These are phyloP conservation scores for Cucumis hystrix DNA, from an alignment of 306 rosid species.

Conservation along the genomic window DNA sequence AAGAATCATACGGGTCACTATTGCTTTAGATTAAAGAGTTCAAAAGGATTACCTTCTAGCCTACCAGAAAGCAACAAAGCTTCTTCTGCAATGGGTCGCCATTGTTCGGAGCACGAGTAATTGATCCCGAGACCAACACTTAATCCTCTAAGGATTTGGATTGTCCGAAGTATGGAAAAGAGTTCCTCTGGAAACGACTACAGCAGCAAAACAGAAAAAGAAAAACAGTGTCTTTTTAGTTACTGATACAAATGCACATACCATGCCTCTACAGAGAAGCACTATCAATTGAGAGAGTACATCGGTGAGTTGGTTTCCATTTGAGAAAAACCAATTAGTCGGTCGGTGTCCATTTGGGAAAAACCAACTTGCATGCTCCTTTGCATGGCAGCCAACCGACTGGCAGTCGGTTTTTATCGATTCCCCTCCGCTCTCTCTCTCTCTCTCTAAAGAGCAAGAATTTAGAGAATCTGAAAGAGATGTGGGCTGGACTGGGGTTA, in stretches of 20 bases:
- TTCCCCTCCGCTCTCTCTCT: too few relatives aligned
- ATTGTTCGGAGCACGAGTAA: slow-evolving; percentile 90
- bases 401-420: too few relatives aligned
- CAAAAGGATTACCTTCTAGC: slow-evolving; percentile 39
- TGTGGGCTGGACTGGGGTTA: too few relatives aligned
- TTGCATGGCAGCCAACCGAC: too few relatives aligned
- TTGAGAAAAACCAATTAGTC: too few relatives aligned
- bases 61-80: slow-evolving; percentile 60
- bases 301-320: too few relatives aligned
- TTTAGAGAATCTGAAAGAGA: too few relatives aligned
- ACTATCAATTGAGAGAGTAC: background rate
- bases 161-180: slow-evolving; percentile 86
- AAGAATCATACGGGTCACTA: background rate
- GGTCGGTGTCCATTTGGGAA: too few relatives aligned
- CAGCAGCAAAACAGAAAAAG: slow-evolving; percentile 6
- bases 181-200: slow-evolving; percentile 94
- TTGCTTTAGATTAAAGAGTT: background rate
- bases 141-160: slow-evolving; percentile 87
- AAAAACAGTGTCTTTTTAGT: background rate
- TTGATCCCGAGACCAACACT: slow-evolving; percentile 95
- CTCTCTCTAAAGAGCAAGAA: too few relatives aligned
- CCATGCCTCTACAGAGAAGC: background rate
- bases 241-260: background rate
- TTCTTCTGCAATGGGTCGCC: slow-evolving; percentile 93
- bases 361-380: too few relatives aligned